Conservation (phyloP, 257 asterid species). For the Ajuga chamaepitys region DNA sequence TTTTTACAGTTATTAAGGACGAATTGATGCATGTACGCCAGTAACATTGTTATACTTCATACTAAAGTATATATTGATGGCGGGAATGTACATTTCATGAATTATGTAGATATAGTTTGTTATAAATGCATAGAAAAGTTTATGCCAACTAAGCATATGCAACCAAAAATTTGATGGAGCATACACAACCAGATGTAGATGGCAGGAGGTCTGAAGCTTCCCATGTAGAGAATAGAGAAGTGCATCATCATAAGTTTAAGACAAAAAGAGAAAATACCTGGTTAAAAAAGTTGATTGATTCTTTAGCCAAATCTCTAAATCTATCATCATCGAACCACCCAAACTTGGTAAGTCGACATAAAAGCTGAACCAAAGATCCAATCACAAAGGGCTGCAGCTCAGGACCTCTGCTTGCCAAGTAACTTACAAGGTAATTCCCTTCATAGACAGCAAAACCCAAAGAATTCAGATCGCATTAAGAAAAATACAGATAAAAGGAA, state of each 20-base stretch:
- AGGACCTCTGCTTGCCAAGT: slow-evolving; percentile 97
- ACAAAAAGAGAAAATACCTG: slow-evolving; percentile 49
- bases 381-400: slow-evolving; percentile 88
- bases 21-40: neutral
- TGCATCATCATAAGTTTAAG: slow-evolving; percentile 2
- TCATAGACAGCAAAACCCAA: slow-evolving; percentile 50
- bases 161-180: neutral
- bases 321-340: slow-evolving; percentile 98
- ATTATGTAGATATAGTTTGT: neutral
- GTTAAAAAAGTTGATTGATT: slow-evolving; percentile 75
- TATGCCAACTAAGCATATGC: slow-evolving; percentile 10
- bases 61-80: neutral
- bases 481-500: neutral
- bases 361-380: slow-evolving; percentile 83
- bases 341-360: slow-evolving; percentile 92
- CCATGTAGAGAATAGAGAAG: slow-evolving; percentile 6
- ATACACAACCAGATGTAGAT: neutral
- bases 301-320: slow-evolving; percentile 83
- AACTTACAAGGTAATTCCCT: slow-evolving; percentile 93
- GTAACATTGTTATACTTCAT: neutral
- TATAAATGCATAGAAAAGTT: neutral
- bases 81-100: slow-evolving; percentile 8
- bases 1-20: neutral
- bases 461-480: slow-evolving; percentile 17
- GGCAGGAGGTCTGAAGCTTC: neutral